Base-by-base conservation (phyloP, 768 basidiomycete species). In the Phaeotremella skinneri region DNA sequence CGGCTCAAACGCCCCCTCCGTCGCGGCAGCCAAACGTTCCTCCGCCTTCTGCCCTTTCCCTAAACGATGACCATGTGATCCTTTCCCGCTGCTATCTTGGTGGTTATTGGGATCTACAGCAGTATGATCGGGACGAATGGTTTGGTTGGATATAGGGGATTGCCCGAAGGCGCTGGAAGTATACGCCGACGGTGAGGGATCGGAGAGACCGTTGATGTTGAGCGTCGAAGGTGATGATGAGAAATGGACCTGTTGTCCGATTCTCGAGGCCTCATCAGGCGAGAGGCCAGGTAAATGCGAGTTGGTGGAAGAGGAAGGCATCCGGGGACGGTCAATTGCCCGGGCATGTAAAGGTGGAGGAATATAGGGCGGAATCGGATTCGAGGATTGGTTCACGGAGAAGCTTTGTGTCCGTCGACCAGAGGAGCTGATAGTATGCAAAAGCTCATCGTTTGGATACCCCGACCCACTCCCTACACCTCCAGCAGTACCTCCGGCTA, bases 31-130 rank as follows among this genome's bases (percentile, higher is more conserved):
- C 27, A 69, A 29, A 25, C 68, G 50, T 39, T 66, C 65, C 49
- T 61, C 66, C 7, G 66, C 59, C 23, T 67, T 64, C 39, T 67
- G 62, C 9, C 59, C 62, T 47, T 64, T 65, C n/a, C 60, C 43
- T 20, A 45, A 6, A 7, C 43, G 7, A 20, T 45, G 43, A 45
- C 13, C 6, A 45, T 45, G 43, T 14, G 7, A 14, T 13, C 7
- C 11, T 45, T 20, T 7, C 21, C 13, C 7, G 6, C 23, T 13
- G 21, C 7, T 20, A 20, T 45, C 13, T 13, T 14, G 23, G 34
- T 17, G 9, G 7, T 17, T 17, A 37, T 17, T 17, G 34, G 17
- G 9, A 14, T 45, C 43, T 20, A 23, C 11, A 7, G 43, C 23
- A 7, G 43, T 45, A 14, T 45, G 43, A 45, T 45, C 43, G 7